Evolutionary conservation across 116 monocot genomes (phyloP), one percentile per base, ranked within the genome.

Genomic region (Dioscorea cayenensis): DNA sequence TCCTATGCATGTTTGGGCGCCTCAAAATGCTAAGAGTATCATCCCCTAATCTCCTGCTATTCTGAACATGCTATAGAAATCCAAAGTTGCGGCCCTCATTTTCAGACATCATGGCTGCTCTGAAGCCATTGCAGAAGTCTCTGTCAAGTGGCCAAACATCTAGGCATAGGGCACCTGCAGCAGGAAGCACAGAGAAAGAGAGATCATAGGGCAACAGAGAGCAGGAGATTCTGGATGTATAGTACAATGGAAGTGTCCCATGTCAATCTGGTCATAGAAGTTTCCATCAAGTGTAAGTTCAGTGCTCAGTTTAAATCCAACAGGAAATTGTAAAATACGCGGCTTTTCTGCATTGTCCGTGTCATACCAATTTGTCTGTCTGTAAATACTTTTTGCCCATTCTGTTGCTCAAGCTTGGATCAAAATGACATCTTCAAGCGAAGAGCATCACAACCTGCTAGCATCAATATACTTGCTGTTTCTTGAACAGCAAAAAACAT

Each of bases 51-150:
- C 60, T 60, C 14, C 16, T 29, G 28, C 63, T 36, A 27, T 20
- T 70, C 66, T 55, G n/a, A 55, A 16, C 17, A 23, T 68, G 23
- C 66, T 43, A 9, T 86, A 99, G 99, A 29, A 91, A 99, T 69
- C 91, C 99, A 71, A 89, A 71, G 61, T 70, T 91, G 85, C 86
- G 99, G 12, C 99, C 99, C 2, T 99, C 99, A 5, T 99, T 99
- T 77, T 84, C 80, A 1, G 81, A 99, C 61, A 78, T 99, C 23
- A 85, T 77, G 2, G 74, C 82, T 2, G 81, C 84, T 27, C 74
- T 99, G 43, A 91, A 84, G 55, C 55, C 55, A 55, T n/a, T 55
- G 18, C 55, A 55, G 55, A 55, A 55, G 55, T 55, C 55, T n/a
- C 5, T 55, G n/a, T 55, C 10, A 5, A 55, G 55, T n/a, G 17